Evolutionary conservation across 768 basidiomycete species (phyloP).

Genomic region (Boletus insuetus): DNA sequence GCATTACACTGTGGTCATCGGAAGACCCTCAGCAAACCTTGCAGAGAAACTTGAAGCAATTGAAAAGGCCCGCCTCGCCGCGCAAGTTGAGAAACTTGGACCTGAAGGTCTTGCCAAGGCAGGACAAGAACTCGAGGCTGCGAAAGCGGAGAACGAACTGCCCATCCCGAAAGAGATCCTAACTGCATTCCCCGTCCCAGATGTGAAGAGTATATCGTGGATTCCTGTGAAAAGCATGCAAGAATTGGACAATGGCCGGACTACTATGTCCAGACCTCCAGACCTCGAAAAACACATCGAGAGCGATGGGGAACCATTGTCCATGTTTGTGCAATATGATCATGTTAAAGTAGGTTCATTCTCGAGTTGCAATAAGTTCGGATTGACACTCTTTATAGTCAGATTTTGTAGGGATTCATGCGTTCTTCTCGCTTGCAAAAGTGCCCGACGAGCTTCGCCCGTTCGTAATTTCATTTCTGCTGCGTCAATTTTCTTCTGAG

Average conservation of each 20-base stretch:
- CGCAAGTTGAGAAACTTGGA: conserved; percentile 70
- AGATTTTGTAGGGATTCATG: conserved; percentile 84
- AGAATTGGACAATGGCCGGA: conserved; percentile 54
- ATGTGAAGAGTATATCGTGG: conserved; percentile 90
- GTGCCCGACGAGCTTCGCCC: conserved; percentile 76
- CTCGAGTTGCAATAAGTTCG: background rate
- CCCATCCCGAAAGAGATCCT: conserved; percentile 82
- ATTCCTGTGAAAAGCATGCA: conserved; percentile 72
- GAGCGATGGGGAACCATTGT: conserved; percentile 61
- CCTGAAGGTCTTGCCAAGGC: conserved; percentile 75
- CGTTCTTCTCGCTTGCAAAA: conserved; percentile 71
- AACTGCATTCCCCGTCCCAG: conserved; percentile 85
- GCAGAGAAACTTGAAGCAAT: conserved; percentile 77
- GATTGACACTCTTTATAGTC: conserved; percentile 50
- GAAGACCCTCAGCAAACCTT: conserved; percentile 84
- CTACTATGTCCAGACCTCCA: conserved; percentile 23
- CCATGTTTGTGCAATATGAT: conserved; percentile 93
- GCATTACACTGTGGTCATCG: conserved; percentile 71
- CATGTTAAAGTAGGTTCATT: conserved; percentile 69
- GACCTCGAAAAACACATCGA: conserved; percentile 62
- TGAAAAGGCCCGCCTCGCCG: conserved; percentile 73
- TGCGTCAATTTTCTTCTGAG: conserved; percentile 1
- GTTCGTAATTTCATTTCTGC: conserved; percentile 35
- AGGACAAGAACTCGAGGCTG: conserved; percentile 65
- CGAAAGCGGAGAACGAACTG: conserved; percentile 82